A percentile compares a stretch with the other conserved stretches of the same genome.
phyloP scores from a whole-genome alignment of 441 rosid species.

The Gossypium aridum region DNA sequence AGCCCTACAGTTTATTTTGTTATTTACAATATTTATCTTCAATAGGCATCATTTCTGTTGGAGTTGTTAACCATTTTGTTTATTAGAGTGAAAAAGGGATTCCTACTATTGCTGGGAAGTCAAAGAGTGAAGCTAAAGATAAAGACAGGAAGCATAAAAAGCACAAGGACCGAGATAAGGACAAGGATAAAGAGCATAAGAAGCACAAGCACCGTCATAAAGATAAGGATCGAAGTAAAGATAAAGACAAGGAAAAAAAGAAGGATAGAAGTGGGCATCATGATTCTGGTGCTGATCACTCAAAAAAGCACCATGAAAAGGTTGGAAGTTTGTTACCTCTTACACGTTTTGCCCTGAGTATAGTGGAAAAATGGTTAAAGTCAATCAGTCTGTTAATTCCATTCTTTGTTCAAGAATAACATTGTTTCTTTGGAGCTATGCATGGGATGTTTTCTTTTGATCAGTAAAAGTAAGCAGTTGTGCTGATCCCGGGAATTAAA shows the following conservation, averaged over 20 bases:
- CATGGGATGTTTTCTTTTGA: not conserved
- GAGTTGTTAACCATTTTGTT: not conserved
- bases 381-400: no score
- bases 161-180: conserved; percentile 44
- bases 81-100: conserved; percentile 46
- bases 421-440: no score
- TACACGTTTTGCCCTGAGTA: no score
- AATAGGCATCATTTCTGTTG: not conserved
- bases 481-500: no score
- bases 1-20: not conserved
- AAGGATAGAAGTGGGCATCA: conserved; percentile 78
- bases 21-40: not conserved
- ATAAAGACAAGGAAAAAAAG: conserved; percentile 56
- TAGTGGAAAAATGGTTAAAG: no score
- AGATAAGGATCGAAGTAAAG: conserved; percentile 52
- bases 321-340: conserved; percentile 34
- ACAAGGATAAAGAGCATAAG: conserved; percentile 77
- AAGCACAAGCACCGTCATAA: conserved; percentile 83
- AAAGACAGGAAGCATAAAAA: conserved; percentile 56
- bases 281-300: conserved; percentile 46
- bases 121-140: conserved; percentile 45
- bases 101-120: conserved; percentile 38
- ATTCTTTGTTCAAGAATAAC: no score
- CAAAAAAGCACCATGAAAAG: conserved; percentile 58
- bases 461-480: not conserved